Percentiles rank a stretch among this genome's conserved stretches.
Conservation (phyloP, 345 rosid genomes). For the Bruguiera sexangula region DNA sequence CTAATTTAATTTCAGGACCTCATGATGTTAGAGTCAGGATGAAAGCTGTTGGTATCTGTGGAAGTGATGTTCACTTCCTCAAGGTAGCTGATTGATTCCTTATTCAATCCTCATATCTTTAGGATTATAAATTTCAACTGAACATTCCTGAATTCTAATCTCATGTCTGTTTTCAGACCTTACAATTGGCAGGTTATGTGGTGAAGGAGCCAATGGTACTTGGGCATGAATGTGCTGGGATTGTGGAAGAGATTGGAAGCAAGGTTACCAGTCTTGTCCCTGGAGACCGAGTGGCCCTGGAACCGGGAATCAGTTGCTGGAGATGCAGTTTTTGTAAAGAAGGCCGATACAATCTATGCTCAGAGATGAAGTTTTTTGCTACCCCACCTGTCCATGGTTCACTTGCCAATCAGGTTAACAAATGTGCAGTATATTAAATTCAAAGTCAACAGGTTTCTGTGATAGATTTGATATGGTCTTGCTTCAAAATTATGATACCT, state of each 20-base stretch:
- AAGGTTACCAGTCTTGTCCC: conserved; percentile 63
- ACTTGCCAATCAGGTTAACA: conserved; percentile 70
- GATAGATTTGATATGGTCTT: no score
- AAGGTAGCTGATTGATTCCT: conserved; percentile 41
- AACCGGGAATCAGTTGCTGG: conserved; percentile 90
- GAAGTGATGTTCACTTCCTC: conserved; percentile 94
- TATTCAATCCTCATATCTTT: not conserved
- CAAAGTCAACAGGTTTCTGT: no score
- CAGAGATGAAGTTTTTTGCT: conserved; percentile 90
- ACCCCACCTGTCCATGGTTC: conserved; percentile 93
- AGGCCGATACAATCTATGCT: conserved; percentile 87
- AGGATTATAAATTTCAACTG: not conserved
- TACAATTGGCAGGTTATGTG: conserved; percentile 63
- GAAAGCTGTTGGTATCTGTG: conserved; percentile 90
- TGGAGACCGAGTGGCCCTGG: conserved; percentile 82
- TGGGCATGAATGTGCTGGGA: conserved; percentile 97
- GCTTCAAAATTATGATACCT: no score
- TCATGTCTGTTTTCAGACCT: conserved; percentile 36
- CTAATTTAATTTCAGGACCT: conserved; percentile 41
- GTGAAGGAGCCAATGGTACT: conserved; percentile 97
- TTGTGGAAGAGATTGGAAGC: conserved; percentile 77
- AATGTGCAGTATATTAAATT: no score
- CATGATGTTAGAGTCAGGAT: conserved; percentile 74
- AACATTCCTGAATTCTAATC: not conserved
- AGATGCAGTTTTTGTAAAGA: conserved; percentile 65